Conservation (phyloP, 495 filamentous ascomycete species). For the Neurospora sp. region DNA sequence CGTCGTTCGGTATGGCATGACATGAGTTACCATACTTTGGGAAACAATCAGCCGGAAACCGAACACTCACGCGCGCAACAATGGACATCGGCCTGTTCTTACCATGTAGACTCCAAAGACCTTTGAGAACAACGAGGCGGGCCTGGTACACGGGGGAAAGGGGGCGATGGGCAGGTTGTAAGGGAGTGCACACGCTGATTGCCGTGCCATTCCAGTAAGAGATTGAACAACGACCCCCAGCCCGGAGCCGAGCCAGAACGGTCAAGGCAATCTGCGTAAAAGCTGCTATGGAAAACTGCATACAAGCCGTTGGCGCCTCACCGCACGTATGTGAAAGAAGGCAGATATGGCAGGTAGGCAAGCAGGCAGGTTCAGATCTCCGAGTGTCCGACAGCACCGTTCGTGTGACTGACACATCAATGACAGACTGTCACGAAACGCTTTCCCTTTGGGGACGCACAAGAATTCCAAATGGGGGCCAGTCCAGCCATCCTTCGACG, state of each 20-base stretch:
- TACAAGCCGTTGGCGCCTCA: neutral
- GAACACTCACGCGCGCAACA: neutral
- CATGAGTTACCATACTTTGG: neutral
- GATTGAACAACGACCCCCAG: neutral
- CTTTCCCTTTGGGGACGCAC: neutral
- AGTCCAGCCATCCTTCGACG: neutral
- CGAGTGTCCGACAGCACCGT: neutral
- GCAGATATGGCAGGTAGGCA: neutral
- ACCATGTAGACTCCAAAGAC: neutral
- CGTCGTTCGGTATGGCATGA: neutral
- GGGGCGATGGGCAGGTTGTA: neutral
- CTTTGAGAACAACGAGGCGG: neutral
- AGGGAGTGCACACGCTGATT: neutral
- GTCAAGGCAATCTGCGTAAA: neutral
- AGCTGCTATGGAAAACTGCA: neutral
- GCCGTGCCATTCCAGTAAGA: neutral
- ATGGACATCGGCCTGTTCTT: neutral
- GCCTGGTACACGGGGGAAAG: neutral
- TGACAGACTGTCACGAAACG: neutral
- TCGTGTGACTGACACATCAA: neutral
- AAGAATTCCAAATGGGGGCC: neutral
- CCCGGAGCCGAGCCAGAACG: neutral
- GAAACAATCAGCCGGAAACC: neutral
- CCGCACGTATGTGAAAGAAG: neutral
- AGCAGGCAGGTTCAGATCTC: neutral